Evolutionary conservation across 805 yeast genomes (phyloP).

Genomic region (Ogataea paraovalis): DNA sequence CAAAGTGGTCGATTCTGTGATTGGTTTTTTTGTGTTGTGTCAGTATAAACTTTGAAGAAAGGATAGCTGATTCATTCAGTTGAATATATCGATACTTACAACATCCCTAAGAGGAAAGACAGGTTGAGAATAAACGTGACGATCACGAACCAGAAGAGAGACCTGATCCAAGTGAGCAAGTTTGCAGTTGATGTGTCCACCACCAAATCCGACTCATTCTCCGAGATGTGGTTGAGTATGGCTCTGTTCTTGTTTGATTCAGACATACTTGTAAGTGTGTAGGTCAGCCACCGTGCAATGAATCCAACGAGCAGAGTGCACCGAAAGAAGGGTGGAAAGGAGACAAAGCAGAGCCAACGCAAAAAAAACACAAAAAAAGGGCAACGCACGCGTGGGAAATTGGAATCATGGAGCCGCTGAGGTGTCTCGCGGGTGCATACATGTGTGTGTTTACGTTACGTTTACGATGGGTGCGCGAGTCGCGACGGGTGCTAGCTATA

Average conservation of each 20-base stretch:
- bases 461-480: no score
- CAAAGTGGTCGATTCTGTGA: background rate
- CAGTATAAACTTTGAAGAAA: background rate
- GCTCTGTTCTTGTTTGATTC: no score
- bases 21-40: background rate
- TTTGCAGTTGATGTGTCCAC: background rate
- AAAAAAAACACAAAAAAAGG: no score
- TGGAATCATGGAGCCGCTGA: no score
- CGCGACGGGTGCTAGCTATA: no score
- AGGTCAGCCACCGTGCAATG: no score
- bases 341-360: no score
- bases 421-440: no score
- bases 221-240: background rate
- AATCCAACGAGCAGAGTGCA: no score
- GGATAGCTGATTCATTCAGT: background rate
- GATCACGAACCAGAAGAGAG: constrained; percentile 10
- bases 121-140: constrained; percentile 12
- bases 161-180: background rate
- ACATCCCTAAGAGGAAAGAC: constrained; percentile 9
- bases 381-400: background rate
- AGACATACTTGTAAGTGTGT: background rate
- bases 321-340: no score
- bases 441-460: no score
- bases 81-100: constrained; percentile 7
- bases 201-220: background rate